Base-by-base conservation (phyloP, 257 asterid species). In the Fraxinus cuspidata region DNA sequence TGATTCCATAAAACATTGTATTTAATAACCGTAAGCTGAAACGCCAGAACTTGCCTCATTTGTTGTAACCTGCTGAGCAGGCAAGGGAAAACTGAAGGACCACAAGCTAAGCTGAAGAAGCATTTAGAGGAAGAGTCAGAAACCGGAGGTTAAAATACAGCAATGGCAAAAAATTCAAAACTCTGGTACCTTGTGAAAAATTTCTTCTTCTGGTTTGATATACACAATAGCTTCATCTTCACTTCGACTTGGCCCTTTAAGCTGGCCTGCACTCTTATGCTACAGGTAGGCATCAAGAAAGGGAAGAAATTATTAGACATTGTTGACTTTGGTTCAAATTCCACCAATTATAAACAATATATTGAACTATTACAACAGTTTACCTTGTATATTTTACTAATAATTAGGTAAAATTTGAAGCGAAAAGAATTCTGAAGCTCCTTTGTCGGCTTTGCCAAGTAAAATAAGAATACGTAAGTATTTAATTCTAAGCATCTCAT, bases 371-470 rank as follows among this genome's bases (percentile, higher is more conserved):
- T 10, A 71, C 71, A 75, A 73, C 29, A 73, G 64, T 23, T 25
- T 86, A 90, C 97, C 99, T 89, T 84, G 84, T 93, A 93, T 76
- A 96, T 83, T 89, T 94, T 96, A 84, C 92, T 86, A 78, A 96
- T 72, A 75, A 93, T 83, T 29, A 96, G 86, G 84, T 92, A 96
- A 79, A 23, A 82, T 78, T 90, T 92, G 86, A 93, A 93, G 83
- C 88, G 77, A 84, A 96, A 93, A 6, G 92, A 92, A 29, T 74
- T 85, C 75, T 29, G 92, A 75, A 92, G 97, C 84, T 93, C 96
- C 74, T 88, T 77, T 40, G 98, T 90, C 21, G 97, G 96, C 97
- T 94, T 71, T 66, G 83, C 56, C 53, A 78, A 75, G 75, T 77
- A 80, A 60, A 81, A 34, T 25, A 83, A 79, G 79, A 74, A 74